These are phyloP conservation scores for Amanita molliuscula DNA, from an alignment of 768 basidiomycete genomes.

Conservation along the genomic window DNA sequence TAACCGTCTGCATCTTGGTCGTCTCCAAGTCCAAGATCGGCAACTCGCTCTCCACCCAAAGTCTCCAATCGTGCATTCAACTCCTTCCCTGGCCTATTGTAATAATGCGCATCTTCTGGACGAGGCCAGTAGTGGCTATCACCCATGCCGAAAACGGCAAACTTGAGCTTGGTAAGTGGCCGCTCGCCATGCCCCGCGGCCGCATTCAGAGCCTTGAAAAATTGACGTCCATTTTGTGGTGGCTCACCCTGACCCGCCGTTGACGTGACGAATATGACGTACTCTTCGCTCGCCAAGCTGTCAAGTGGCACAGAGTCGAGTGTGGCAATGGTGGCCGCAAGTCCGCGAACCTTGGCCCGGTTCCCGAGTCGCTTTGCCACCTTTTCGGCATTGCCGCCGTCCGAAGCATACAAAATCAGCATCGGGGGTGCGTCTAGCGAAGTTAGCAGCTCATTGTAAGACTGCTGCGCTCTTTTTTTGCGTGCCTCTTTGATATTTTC, in stretches of 20 bases:
- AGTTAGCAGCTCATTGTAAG: constrained; percentile 75
- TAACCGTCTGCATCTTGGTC: constrained; percentile 97
- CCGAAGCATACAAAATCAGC: constrained; percentile 87
- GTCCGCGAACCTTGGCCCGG: constrained; percentile 76
- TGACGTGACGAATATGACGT: constrained; percentile 84
- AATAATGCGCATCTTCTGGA: constrained; percentile 93
- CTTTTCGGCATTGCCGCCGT: constrained; percentile 95
- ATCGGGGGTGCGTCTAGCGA: constrained; percentile 86
- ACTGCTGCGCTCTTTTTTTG: constrained; percentile 67
- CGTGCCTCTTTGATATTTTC: constrained; percentile 78
- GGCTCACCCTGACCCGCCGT: constrained; percentile 96
- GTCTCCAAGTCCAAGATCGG: constrained; percentile 77
- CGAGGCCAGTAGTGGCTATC: constrained; percentile 99
- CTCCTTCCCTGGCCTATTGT: constrained; percentile 94
- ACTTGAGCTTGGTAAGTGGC: constrained; percentile 55
- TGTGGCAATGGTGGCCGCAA: constrained; percentile 64
- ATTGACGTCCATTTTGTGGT: constrained; percentile 89
- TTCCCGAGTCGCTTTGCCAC: constrained; percentile 79
- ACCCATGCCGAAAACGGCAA: constrained; percentile 88
- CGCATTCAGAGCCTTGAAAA: constrained; percentile 79
- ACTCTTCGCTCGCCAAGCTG: constrained; percentile 59
- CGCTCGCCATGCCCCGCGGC: constrained; percentile 47
- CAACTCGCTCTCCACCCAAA: constrained; percentile 72
- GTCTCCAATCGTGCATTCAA: constrained; percentile 70
- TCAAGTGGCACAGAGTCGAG: constrained; percentile 78